These are phyloP conservation scores for Hemileccinum impolitum DNA, from an alignment of 768 basidiomycete genomes.

Conservation along the genomic window DNA sequence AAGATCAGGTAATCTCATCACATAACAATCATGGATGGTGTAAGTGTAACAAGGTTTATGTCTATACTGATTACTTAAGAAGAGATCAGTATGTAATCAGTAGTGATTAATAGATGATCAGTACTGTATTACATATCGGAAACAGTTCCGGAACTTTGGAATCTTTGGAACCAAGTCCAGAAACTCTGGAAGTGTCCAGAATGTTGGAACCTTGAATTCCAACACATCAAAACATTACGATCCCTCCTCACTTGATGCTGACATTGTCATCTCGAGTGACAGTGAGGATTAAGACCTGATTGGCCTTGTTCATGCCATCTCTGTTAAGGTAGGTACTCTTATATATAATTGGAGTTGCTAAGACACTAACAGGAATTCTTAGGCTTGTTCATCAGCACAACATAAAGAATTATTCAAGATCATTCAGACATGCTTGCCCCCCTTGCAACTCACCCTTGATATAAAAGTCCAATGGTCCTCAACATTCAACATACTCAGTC, in stretches of 20 bases:
- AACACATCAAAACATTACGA: no score
- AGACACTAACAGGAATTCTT: background rate
- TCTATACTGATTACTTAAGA: no score
- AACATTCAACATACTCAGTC: slow-evolving; percentile 6
- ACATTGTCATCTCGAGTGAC: background rate
- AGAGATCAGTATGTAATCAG: no score
- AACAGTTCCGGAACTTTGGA: no score
- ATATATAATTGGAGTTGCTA: background rate
- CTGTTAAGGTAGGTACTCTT: slow-evolving; percentile 3
- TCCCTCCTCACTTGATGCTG: background rate
- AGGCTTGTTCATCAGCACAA: slow-evolving; percentile 1
- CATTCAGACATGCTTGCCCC: background rate
- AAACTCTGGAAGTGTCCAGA: slow-evolving; percentile 7
- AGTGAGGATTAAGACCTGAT: background rate
- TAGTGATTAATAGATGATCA: no score
- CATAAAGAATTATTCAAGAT: slow-evolving; percentile 5
- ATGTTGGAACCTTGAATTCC: no score
- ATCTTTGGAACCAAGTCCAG: no score
- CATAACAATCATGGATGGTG: no score
- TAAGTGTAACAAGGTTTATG: no score
- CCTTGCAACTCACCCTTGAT: slow-evolving; percentile 2
- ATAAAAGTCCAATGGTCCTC: slow-evolving; percentile 10
- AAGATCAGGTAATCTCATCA: no score
- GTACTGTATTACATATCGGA: no score
- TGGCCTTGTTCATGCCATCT: slow-evolving; percentile 4